These are phyloP conservation scores for Carex scoparia DNA, from an alignment of 176 grass and related monocot species.

Conservation along the genomic window DNA sequence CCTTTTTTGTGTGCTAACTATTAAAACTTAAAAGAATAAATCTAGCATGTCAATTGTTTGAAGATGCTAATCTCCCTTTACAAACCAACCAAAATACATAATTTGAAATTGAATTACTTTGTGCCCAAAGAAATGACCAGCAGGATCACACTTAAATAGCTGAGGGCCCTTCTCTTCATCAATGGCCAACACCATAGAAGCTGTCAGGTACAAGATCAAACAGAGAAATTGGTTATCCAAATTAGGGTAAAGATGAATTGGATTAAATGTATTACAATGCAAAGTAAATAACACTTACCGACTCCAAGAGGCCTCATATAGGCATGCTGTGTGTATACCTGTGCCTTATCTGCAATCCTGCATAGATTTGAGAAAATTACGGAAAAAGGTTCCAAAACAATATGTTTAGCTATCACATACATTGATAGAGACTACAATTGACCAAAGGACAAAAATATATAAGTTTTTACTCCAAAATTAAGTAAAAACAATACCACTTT, in stretches of 20 bases:
- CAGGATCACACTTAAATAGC: conserved; percentile 96
- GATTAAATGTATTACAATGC: background rate
- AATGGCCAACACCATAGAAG: conserved; percentile 85
- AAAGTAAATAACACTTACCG: conserved; percentile 48
- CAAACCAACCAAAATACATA: background rate
- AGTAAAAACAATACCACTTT: conserved; percentile 54
- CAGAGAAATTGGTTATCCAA: background rate
- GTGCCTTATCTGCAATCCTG: conserved; percentile 98
- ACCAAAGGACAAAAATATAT: background rate
- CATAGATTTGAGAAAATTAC: conserved; percentile 3
- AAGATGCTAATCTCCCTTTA: background rate
- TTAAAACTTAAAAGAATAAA: background rate
- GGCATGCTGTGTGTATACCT: conserved; percentile 97
- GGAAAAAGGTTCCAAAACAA: background rate
- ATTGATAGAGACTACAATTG: background rate
- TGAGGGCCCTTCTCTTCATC: conserved; percentile 99
- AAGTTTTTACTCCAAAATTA: background rate
- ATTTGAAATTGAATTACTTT: conserved; percentile 44
- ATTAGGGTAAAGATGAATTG: conserved; percentile 4
- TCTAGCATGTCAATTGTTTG: background rate
- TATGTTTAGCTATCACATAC: background rate
- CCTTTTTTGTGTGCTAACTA: background rate
- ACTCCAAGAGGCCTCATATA: conserved; percentile 99
- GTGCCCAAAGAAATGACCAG: conserved; percentile 95
- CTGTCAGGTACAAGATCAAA: conserved; percentile 35